Evolutionary conservation across 805 yeast species (phyloP).

Genomic region (Novakomyces olei): DNA sequence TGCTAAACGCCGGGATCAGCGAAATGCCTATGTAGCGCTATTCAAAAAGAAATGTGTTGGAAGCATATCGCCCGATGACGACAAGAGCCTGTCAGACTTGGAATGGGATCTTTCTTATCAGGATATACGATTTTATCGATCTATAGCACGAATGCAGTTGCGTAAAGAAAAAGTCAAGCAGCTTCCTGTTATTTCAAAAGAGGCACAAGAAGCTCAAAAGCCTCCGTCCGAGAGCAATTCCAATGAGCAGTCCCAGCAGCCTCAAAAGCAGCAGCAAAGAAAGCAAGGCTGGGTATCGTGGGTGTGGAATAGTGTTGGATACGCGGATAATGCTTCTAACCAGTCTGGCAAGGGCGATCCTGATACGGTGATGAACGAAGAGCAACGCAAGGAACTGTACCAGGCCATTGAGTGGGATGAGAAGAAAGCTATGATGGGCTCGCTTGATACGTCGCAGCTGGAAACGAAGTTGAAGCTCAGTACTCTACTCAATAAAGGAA

Average conservation of each 20-base stretch:
- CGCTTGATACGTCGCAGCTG: conserved; percentile 38
- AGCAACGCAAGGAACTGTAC: conserved; percentile 70
- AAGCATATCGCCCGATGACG: too few relatives aligned
- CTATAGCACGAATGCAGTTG: conserved; percentile 47
- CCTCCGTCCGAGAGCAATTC: neutral
- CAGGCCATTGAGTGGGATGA: conserved; percentile 89
- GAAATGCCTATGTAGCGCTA: conserved; percentile 40
- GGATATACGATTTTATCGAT: conserved; percentile 66
- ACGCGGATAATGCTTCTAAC: too few relatives aligned
- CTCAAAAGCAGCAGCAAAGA: conserved; percentile 7
- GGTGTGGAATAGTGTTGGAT: too few relatives aligned
- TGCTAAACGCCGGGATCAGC: conserved; percentile 44
- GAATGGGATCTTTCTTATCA: conserved; percentile 46
- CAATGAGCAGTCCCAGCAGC: conserved; percentile 4
- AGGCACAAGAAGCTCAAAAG: conserved; percentile 7
- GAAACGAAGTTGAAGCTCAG: conserved; percentile 43
- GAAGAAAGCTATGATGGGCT: conserved; percentile 20
- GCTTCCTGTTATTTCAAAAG: neutral
- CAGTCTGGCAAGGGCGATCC: conserved; percentile 13
- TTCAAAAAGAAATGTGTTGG: too few relatives aligned
- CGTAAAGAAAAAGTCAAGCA: conserved; percentile 27
- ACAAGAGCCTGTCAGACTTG: too few relatives aligned
- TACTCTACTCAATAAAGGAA: too few relatives aligned
- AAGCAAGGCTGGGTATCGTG: conserved; percentile 37
- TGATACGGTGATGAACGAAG: conserved; percentile 44